Evolutionary conservation across 2,329 filamentous ascomycete species (phyloP).

Genomic region (Microcyclosporella mali): DNA sequence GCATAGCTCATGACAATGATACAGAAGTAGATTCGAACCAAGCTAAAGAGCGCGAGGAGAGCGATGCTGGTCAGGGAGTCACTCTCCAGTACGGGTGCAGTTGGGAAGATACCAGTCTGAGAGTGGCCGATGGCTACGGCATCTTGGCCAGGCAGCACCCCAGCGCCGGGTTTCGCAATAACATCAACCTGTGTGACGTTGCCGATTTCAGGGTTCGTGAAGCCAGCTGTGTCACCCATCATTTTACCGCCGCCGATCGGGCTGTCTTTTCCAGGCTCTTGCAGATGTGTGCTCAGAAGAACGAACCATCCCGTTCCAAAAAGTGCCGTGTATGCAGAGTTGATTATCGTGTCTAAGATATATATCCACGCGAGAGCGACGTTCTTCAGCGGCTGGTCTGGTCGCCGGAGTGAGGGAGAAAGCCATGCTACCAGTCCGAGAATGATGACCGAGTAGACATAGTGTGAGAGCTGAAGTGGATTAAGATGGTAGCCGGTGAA

Average conservation of each 20-base stretch:
- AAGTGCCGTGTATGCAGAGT: constrained; percentile 70
- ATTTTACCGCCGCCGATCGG: constrained; percentile 40
- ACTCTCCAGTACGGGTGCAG: constrained; percentile 59
- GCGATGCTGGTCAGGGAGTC: constrained; percentile 70
- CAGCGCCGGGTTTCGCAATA: constrained; percentile 43
- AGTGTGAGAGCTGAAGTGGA: constrained; percentile 79
- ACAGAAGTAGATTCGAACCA: constrained; percentile 74
- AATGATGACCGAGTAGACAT: constrained; percentile 74
- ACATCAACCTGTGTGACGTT: constrained; percentile 55
- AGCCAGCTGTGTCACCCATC: constrained; percentile 58
- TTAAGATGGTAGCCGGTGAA: constrained; percentile 81
- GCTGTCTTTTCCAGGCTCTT: constrained; percentile 28
- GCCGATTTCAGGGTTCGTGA: constrained; percentile 51
- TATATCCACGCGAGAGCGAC: constrained; percentile 81
- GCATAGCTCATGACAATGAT: constrained; percentile 80
- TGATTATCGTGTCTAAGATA: constrained; percentile 72
- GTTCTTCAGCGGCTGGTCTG: constrained; percentile 57
- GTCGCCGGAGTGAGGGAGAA: constrained; percentile 67
- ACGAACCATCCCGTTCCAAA: constrained; percentile 86
- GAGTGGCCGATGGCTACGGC: constrained; percentile 43
- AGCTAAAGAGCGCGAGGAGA: constrained; percentile 66
- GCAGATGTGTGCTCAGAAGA: constrained; percentile 55
- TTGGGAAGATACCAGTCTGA: constrained; percentile 39
- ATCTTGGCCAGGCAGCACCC: constrained; percentile 45
- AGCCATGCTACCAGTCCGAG: constrained; percentile 64